A percentile compares a stretch with the other conserved stretches of the same genome.
Evolutionary conservation across 352 stramenopile species (phyloP).

Genomic region (Nothophytophthora sp.): DNA sequence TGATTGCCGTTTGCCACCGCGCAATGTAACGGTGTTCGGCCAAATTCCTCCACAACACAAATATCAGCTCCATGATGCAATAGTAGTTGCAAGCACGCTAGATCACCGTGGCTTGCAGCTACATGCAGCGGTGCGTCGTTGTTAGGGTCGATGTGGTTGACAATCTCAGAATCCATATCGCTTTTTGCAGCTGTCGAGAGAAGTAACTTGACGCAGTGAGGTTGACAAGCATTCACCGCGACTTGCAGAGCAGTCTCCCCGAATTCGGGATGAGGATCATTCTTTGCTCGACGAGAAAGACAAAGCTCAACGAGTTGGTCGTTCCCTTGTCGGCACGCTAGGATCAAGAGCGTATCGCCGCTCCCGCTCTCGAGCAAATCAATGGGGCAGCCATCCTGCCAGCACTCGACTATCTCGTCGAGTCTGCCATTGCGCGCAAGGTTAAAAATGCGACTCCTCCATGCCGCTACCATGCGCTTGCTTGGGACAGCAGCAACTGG

Average conservation of each 20-base stretch:
- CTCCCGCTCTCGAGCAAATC: conserved; percentile 72
- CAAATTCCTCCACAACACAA: conserved; percentile 82
- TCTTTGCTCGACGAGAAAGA: conserved; percentile 75
- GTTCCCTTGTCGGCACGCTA: conserved; percentile 69
- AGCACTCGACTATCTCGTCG: conserved; percentile 42
- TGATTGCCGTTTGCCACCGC: conserved; percentile 57
- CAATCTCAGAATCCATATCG: conserved; percentile 87
- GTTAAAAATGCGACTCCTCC: conserved; percentile 66
- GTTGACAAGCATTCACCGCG: conserved; percentile 61
- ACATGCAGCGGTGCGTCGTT: conserved; percentile 85
- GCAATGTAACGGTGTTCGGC: conserved; percentile 78
- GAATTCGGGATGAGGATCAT: conserved; percentile 86
- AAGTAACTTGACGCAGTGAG: conserved; percentile 63
- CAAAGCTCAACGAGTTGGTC: conserved; percentile 69
- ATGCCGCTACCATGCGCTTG: conserved; percentile 48
- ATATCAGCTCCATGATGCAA: conserved; percentile 83
- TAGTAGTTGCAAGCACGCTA: conserved; percentile 71
- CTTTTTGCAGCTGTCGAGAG: conserved; percentile 78
- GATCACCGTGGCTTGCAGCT: conserved; percentile 63
- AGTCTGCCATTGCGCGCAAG: conserved; percentile 43
- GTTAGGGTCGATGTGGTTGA: conserved; percentile 84
- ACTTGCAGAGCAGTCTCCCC: conserved; percentile 82
- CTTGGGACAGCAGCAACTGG: conserved; percentile 11
- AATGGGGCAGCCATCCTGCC: conserved; percentile 71
- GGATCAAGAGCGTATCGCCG: conserved; percentile 79